phyloP scores from a whole-genome alignment of 495 filamentous ascomycete genomes.

The Penicillium argentinense region DNA sequence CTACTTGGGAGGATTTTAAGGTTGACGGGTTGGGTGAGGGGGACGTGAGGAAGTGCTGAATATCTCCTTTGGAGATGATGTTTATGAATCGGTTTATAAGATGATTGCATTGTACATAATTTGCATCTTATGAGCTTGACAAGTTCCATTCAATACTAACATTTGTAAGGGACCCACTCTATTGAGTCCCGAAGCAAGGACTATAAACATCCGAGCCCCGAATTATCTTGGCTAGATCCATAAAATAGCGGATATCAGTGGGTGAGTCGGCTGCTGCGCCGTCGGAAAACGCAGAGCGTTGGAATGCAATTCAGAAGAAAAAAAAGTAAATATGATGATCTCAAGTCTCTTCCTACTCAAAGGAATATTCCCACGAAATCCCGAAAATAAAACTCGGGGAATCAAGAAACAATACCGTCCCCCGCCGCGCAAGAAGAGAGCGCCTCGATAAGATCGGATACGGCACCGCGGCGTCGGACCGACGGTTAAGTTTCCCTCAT shows the following conservation, averaged over 20 bases:
- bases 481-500: conserved; percentile 19
- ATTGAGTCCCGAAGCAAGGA: too few species aligned
- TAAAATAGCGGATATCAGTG: neutral
- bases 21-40: conserved; percentile 18
- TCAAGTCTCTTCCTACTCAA: too few species aligned
- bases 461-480: conserved; percentile 12
- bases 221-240: too few species aligned
- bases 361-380: too few species aligned
- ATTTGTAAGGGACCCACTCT: too few species aligned
- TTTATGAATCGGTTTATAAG: too few species aligned
- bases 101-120: conserved; percentile 12
- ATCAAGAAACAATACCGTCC: too few species aligned
- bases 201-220: too few species aligned
- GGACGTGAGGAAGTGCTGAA: conserved; percentile 24
- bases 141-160: too few species aligned
- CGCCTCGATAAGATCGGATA: conserved; percentile 32
- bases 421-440: too few species aligned
- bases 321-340: neutral
- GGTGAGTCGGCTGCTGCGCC: conserved; percentile 2
- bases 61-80: too few species aligned
- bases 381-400: too few species aligned
- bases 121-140: conserved; percentile 1
- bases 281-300: conserved; percentile 5
- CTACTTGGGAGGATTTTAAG: conserved; percentile 39
- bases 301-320: neutral